Evolutionary conservation across 148 eudicot species (phyloP).

Genomic region (Bassia scoparia): DNA sequence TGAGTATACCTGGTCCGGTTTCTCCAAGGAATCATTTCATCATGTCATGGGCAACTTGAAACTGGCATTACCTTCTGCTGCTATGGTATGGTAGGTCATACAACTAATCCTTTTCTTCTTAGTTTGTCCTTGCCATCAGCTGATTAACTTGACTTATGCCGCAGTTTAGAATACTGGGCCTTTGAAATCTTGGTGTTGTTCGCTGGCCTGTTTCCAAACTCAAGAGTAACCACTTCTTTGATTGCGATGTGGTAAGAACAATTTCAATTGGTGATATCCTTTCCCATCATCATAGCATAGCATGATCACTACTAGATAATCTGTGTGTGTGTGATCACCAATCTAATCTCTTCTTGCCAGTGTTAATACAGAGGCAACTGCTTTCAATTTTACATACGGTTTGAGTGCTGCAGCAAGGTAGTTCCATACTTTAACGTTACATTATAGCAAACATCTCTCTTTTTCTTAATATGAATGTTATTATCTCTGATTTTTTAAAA

Average conservation of each 20-base stretch:
- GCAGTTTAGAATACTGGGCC: conserved; percentile 88
- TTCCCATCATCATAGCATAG: background rate
- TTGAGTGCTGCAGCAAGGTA: conserved; percentile 88
- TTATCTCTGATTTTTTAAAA: background rate
- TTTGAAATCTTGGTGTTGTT: conserved; percentile 72
- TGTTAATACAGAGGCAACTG: conserved; percentile 68
- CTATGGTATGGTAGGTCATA: conserved; percentile 66
- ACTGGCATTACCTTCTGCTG: conserved; percentile 71
- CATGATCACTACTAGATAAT: background rate
- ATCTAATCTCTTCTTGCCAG: conserved; percentile 26
- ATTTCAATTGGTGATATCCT: background rate
- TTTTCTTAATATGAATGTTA: background rate
- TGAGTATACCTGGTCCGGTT: conserved; percentile 52
- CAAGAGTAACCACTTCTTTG: conserved; percentile 61
- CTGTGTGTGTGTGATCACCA: background rate
- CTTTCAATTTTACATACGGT: conserved; percentile 68
- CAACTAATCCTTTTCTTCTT: background rate
- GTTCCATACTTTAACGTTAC: background rate
- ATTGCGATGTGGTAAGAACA: conserved; percentile 72
- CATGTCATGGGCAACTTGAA: conserved; percentile 40
- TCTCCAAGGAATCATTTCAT: conserved; percentile 40
- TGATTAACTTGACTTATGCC: background rate
- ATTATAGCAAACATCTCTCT: no score
- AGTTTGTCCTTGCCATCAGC: background rate
- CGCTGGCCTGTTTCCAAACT: conserved; percentile 73